Evolutionary conservation across 2,329 filamentous ascomycete genomes (phyloP).

Genomic region (Colletotrichum camelliae): DNA sequence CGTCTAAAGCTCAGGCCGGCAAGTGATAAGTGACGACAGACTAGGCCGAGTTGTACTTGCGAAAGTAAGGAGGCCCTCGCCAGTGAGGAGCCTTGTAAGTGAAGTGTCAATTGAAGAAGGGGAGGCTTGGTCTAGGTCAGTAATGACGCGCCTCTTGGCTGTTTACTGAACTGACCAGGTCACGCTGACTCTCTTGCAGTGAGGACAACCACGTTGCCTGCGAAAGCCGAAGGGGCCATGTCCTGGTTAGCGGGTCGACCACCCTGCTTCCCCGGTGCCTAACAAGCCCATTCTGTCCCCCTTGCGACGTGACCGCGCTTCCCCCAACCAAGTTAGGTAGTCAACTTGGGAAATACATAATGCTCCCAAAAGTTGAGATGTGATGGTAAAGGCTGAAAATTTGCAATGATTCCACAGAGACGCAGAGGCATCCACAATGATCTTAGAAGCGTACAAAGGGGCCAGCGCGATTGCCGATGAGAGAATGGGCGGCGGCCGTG

Average conservation of each 20-base stretch:
- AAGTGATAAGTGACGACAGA: slow-evolving; percentile 12
- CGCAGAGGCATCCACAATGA: not conserved
- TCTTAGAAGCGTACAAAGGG: not conserved
- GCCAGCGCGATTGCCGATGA: slow-evolving; percentile 5
- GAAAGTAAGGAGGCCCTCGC: slow-evolving; percentile 6
- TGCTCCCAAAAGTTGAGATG: slow-evolving; percentile 12
- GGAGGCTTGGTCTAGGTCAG: not conserved
- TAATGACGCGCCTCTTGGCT: slow-evolving; percentile 10
- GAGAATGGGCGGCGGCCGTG: not conserved
- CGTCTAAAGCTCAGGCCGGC: not conserved
- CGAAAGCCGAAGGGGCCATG: slow-evolving; percentile 11
- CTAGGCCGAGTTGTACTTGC: not conserved
- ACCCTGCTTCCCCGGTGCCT: slow-evolving; percentile 20
- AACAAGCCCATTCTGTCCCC: slow-evolving; percentile 13
- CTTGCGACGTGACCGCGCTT: slow-evolving; percentile 8
- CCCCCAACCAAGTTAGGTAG: slow-evolving; percentile 1
- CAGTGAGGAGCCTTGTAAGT: not conserved
- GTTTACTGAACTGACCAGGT: not conserved
- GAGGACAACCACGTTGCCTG: slow-evolving; percentile 5
- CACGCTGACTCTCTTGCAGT: not conserved
- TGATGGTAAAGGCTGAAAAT: slow-evolving; percentile 5
- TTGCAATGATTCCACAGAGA: not conserved
- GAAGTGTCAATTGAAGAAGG: not conserved
- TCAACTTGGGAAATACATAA: not conserved
- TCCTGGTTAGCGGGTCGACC: slow-evolving; percentile 14